Base-by-base conservation (phyloP, 192 early-diverging fungal genomes). In the Mortierella claussenii region DNA sequence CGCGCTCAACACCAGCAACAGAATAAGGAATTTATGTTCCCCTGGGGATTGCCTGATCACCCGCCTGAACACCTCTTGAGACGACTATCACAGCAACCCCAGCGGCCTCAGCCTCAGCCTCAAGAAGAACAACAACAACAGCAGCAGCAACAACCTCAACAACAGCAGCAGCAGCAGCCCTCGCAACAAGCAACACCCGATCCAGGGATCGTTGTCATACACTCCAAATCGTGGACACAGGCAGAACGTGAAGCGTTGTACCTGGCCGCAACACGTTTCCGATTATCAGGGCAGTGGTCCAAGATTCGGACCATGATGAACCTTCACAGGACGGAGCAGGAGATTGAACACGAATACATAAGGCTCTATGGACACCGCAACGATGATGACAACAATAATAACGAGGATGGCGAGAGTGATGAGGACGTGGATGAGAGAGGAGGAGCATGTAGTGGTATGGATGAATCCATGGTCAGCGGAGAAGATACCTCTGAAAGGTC, bases 271-370 rank as follows among this genome's bases (percentile, higher is more conserved):
- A 64, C 69, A 0, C 52, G 55, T 2, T 52, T 58, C 37, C 60
- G 58, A 7, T 54, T 71, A 26, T 30, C 4, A 3, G 60, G 60
- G 6, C 69, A 64, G 15, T 71, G 69, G 69, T 56, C 69, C 53
- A 71, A 71, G 23, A 71, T 71, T 49, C 69, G 69, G 24, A 60
- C 56, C 12, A 62, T 64, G 54, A 63, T 64, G 69, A 64, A 58
- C 21, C 69, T 71, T 6, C 69, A 71, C 30, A 44, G 69, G 31
- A 63, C 69, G 4, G 69, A 71, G 27, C 11, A 52, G 23, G 69
- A 71, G 48, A 71, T 71, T 27, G 69, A 62, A 28, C 12, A 45
- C 20, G 69, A 71, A 51, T 71, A 71, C 37, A 55, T 34, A 37
- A 55, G 34, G 18, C 69, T 71, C 2, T 71, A 64, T 44, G 59